Percentiles rank a stretch among this genome's conserved stretches.
Conservation (phyloP, 495 filamentous ascomycete genomes). For the Penicillium maclennaniae region DNA sequence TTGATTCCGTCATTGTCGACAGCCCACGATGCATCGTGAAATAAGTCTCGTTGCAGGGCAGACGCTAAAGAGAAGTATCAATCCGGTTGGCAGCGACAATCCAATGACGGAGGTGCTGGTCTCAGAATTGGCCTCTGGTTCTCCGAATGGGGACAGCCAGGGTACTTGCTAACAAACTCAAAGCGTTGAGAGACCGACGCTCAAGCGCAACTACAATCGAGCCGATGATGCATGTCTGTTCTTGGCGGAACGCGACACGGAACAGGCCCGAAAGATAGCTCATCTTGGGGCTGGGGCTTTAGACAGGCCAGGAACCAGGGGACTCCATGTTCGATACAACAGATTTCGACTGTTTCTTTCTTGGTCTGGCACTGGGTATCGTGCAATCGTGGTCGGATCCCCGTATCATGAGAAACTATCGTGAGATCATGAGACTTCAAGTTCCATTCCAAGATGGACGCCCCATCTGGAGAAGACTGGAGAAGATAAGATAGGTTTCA, state of each 20-base stretch:
- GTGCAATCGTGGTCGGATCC: background rate
- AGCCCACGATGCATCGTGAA: conserved; percentile 12
- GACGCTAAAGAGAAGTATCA: conserved; percentile 11
- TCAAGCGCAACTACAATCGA: conserved; percentile 8
- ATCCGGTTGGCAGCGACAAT: conserved; percentile 18
- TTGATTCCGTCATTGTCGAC: conserved; percentile 5
- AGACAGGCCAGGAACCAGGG: background rate
- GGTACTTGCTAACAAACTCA: conserved; percentile 8
- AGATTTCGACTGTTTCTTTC: background rate
- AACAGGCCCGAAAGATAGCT: conserved; percentile 7
- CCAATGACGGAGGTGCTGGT: conserved; percentile 11
- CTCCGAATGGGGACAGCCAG: conserved; percentile 1
- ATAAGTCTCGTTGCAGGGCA: conserved; percentile 8
- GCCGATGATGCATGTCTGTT: conserved; percentile 10
- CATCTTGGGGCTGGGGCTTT: conserved; percentile 3
- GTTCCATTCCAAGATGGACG: background rate
- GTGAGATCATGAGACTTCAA: background rate
- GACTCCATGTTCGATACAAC: background rate
- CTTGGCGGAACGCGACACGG: conserved; percentile 13
- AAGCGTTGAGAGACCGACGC: conserved; percentile 7
- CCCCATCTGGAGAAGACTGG: background rate
- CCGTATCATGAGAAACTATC: background rate
- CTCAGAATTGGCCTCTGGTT: conserved; percentile 7
- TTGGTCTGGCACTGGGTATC: background rate
- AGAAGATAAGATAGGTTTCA: conserved; percentile 13